These are phyloP conservation scores for Leccinum sublutescens DNA, from an alignment of 768 basidiomycete species.

Conservation along the genomic window DNA sequence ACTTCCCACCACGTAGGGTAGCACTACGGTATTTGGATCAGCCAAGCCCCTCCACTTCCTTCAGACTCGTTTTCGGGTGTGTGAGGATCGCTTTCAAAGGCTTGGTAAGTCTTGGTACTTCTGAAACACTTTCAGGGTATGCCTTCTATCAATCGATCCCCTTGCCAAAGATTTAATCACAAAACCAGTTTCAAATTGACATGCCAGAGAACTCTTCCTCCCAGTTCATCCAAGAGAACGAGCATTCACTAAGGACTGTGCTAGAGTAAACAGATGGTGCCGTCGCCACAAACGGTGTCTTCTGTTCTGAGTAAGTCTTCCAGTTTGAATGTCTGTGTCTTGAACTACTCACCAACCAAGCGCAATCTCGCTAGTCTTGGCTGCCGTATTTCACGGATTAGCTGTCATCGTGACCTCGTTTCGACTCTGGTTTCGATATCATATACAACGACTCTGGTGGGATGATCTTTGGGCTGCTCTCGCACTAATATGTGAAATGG, in stretches of 20 bases:
- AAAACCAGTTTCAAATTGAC: not conserved
- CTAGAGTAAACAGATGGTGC: constrained; percentile 3
- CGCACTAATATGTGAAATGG: constrained; percentile 9
- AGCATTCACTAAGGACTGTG: not conserved
- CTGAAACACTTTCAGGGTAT: constrained; percentile 3
- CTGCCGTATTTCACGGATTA: constrained; percentile 19
- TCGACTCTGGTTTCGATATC: constrained; percentile 27
- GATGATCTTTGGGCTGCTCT: constrained; percentile 29
- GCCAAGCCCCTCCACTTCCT: not conserved
- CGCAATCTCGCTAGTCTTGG: constrained; percentile 11
- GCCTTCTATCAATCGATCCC: constrained; percentile 1
- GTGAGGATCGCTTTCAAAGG: not conserved
- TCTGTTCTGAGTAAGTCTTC: constrained; percentile 18
- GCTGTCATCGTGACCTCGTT: constrained; percentile 24
- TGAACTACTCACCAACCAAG: not conserved
- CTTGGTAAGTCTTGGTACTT: not conserved
- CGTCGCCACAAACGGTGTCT: constrained; percentile 16
- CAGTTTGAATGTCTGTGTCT: not conserved
- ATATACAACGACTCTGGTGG: constrained; percentile 27
- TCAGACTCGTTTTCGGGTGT: not conserved
- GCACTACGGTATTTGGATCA: not conserved
- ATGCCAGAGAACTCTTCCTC: not conserved
- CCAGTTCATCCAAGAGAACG: not conserved
- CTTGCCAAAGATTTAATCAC: not conserved
- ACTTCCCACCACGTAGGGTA: not conserved